Conservation (phyloP, 2,329 filamentous ascomycete genomes). For the Aureobasidium leucospermi region DNA sequence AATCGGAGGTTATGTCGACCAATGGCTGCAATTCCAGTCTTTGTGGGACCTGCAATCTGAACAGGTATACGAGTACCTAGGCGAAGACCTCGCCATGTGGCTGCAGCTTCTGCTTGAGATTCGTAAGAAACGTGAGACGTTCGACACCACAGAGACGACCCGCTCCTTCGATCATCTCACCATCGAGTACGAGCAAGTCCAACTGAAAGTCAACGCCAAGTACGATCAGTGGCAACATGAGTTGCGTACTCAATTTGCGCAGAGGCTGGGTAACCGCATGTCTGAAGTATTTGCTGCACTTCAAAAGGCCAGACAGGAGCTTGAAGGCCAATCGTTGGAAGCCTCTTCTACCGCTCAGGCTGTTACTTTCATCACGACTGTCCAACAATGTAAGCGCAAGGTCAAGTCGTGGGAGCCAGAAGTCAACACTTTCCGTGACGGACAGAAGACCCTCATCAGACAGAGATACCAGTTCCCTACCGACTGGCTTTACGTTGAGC, state of each 20-base stretch:
- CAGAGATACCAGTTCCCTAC: constrained; percentile 89
- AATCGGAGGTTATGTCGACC: constrained; percentile 82
- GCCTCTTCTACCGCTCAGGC: constrained; percentile 93
- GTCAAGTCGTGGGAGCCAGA: constrained; percentile 92
- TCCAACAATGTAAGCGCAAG: constrained; percentile 91
- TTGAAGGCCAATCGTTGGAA: constrained; percentile 88
- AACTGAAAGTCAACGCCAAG: constrained; percentile 96
- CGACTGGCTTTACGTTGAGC: constrained; percentile 93
- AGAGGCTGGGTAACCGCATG: constrained; percentile 81
- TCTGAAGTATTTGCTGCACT: constrained; percentile 88
- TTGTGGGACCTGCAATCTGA: constrained; percentile 96
- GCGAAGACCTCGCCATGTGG: constrained; percentile 88
- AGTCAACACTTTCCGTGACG: constrained; percentile 91
- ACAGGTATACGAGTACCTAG: constrained; percentile 85
- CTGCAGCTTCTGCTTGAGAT: constrained; percentile 95
- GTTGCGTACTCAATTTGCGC: constrained; percentile 86
- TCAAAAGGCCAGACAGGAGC: constrained; percentile 78
- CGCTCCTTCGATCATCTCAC: constrained; percentile 88
- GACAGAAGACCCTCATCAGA: constrained; percentile 82
- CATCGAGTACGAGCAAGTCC: constrained; percentile 97
- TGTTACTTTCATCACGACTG: constrained; percentile 96
- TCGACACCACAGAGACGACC: constrained; percentile 92
- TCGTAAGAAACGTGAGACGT: constrained; percentile 87
- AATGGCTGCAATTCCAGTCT: constrained; percentile 98
- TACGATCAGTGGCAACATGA: constrained; percentile 99